These are phyloP conservation scores for Myxozyma nipponensis DNA, from an alignment of 805 yeast genomes.

Conservation along the genomic window DNA sequence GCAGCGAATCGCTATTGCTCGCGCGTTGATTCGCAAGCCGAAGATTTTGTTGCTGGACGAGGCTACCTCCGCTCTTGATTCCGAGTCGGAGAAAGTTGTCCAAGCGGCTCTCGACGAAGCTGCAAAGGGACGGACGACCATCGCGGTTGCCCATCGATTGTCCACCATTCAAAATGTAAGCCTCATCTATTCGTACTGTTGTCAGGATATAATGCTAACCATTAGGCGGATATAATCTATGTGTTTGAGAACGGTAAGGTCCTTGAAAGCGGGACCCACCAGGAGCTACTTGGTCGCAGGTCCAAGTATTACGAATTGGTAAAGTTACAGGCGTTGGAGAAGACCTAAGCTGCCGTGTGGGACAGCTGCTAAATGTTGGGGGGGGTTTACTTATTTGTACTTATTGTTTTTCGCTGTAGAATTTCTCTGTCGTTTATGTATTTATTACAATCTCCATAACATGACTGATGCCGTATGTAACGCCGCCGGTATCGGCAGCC, in stretches of 20 bases:
- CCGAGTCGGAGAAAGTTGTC: constrained; percentile 62
- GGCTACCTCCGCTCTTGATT: constrained; percentile 52
- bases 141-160: constrained; percentile 74
- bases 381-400: too few species aligned
- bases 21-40: constrained; percentile 58
- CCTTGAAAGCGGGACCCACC: constrained; percentile 49
- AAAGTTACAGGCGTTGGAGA: constrained; percentile 43
- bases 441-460: too few species aligned
- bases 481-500: too few species aligned
- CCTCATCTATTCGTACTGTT: constrained; percentile 36
- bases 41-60: constrained; percentile 54
- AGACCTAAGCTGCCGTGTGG: too few species aligned
- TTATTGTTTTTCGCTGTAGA: too few species aligned
- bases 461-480: too few species aligned
- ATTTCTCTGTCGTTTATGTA: too few species aligned
- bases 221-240: constrained; percentile 48
- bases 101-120: constrained; percentile 59
- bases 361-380: too few species aligned
- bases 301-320: constrained; percentile 43
- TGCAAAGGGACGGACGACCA: constrained; percentile 59
- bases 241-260: constrained; percentile 54
- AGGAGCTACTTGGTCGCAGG: constrained; percentile 40
- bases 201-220: constrained; percentile 48
- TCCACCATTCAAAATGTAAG: constrained; percentile 49
- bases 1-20: constrained; percentile 60